phyloP scores from a whole-genome alignment of 2,329 filamentous ascomycete genomes.

The Xylaria arbuscula region DNA sequence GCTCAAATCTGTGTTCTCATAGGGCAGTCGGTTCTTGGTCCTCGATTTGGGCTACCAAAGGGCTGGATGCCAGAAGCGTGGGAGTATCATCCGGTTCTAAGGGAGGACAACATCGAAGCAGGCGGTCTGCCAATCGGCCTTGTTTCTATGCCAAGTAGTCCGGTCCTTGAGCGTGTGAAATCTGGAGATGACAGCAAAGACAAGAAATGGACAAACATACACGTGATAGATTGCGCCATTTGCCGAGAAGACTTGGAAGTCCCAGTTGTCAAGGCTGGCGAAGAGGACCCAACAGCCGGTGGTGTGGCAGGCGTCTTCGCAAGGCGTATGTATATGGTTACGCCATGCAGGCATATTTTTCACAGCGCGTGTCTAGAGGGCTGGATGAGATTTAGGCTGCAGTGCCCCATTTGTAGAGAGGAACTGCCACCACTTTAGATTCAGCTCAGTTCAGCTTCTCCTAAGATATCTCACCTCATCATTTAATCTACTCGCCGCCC shows the following conservation, averaged over 20 bases:
- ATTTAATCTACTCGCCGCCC: neutral
- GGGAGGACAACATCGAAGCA: slow-evolving; percentile 83
- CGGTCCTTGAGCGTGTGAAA: slow-evolving; percentile 50
- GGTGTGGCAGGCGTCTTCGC: slow-evolving; percentile 77
- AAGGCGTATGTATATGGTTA: slow-evolving; percentile 92
- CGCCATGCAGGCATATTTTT: slow-evolving; percentile 95
- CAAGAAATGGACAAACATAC: slow-evolving; percentile 52
- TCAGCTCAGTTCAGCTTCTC: neutral
- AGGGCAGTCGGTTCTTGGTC: slow-evolving; percentile 86
- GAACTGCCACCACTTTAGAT: slow-evolving; percentile 81
- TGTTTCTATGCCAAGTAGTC: slow-evolving; percentile 52
- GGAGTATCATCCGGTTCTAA: slow-evolving; percentile 92
- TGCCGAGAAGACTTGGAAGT: slow-evolving; percentile 94
- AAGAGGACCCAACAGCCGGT: slow-evolving; percentile 60
- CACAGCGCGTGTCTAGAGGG: slow-evolving; percentile 91
- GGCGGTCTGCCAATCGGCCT: slow-evolving; percentile 84
- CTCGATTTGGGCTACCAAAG: slow-evolving; percentile 83
- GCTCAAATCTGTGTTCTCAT: slow-evolving; percentile 82
- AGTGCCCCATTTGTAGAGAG: slow-evolving; percentile 96
- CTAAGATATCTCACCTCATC: neutral
- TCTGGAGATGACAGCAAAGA: slow-evolving; percentile 42
- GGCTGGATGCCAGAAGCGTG: slow-evolving; percentile 80
- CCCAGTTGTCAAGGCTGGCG: slow-evolving; percentile 75
- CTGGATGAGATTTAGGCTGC: slow-evolving; percentile 93
- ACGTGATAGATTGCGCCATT: slow-evolving; percentile 89